These are phyloP conservation scores for Lophiostoma macrostomum DNA, from an alignment of 495 filamentous ascomycete genomes.

Conservation along the genomic window DNA sequence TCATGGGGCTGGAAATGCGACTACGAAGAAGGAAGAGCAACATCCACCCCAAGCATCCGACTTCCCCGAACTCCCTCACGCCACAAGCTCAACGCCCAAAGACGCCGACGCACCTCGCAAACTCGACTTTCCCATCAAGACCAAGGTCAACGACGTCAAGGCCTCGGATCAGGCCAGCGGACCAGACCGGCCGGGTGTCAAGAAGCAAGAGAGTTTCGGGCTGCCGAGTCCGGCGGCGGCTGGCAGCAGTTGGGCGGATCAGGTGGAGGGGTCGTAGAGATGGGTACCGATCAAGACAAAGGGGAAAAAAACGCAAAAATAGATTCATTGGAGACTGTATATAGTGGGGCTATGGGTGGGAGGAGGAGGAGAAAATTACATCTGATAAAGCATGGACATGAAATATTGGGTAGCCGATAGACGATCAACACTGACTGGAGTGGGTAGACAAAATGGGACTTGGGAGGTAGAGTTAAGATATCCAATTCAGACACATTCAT, in stretches of 20 bases:
- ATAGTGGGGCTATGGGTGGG: no score
- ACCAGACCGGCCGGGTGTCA: conserved; percentile 6
- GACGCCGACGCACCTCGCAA: conserved; percentile 11
- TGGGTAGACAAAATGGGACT: no score
- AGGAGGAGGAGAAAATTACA: no score
- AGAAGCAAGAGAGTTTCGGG: conserved; percentile 30
- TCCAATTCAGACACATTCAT: no score
- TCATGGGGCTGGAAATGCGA: no score
- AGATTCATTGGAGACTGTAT: no score
- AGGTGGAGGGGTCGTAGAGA: conserved; percentile 32
- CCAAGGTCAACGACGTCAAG: conserved; percentile 19
- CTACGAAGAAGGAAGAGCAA: conserved; percentile 1
- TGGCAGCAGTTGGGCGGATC: conserved; percentile 34
- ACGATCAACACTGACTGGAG: no score
- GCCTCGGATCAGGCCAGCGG: conserved; percentile 9
- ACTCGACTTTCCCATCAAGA: conserved; percentile 33
- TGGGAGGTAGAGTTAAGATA: no score
- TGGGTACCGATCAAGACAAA: no score
- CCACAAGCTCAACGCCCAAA: not conserved
- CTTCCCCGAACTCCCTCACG: conserved; percentile 35
- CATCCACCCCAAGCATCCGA: conserved; percentile 30
- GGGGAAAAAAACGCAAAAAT: no score
- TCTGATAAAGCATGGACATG: no score
- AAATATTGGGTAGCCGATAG: no score
- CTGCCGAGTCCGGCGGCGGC: conserved; percentile 13